These are phyloP conservation scores for Mycocentrospora acerina DNA, from an alignment of 2,329 filamentous ascomycete genomes.

Conservation along the genomic window DNA sequence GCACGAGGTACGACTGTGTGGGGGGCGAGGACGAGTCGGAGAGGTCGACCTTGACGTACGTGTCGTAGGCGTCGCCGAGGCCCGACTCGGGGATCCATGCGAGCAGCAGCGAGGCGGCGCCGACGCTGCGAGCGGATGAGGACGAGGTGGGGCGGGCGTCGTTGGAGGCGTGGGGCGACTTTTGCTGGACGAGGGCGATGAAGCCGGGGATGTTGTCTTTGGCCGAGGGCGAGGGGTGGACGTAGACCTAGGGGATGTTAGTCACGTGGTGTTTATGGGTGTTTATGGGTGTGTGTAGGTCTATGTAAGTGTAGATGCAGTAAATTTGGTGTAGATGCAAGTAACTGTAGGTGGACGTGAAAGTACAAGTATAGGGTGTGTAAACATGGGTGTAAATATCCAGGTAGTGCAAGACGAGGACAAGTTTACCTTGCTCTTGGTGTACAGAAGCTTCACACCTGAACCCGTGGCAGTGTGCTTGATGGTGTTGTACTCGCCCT, in stretches of 20 bases:
- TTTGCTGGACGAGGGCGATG: constrained; percentile 90
- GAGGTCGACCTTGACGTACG: constrained; percentile 95
- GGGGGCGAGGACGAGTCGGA: constrained; percentile 78
- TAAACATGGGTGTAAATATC: too few relatives aligned
- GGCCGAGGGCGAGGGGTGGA: constrained; percentile 87
- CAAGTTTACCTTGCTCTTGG: constrained; percentile 97
- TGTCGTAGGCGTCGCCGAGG: constrained; percentile 77
- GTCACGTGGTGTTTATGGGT: too few relatives aligned
- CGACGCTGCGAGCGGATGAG: constrained; percentile 47
- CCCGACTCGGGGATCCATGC: constrained; percentile 92
- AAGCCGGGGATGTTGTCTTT: constrained; percentile 97
- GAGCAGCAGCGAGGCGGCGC: constrained; percentile 74
- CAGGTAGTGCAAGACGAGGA: too few relatives aligned
- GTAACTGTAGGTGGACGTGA: too few relatives aligned
- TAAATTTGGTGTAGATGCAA: too few relatives aligned
- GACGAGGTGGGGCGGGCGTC: constrained; percentile 45
- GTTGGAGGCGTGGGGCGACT: constrained; percentile 45
- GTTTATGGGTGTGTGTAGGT: too few relatives aligned
- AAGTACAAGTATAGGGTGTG: too few relatives aligned
- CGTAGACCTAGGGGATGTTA: constrained; percentile 70
- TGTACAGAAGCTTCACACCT: constrained; percentile 90
- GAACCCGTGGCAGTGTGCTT: constrained; percentile 73
- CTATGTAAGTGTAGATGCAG: too few relatives aligned
- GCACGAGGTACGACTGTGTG: constrained; percentile 85
- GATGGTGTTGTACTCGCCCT: constrained; percentile 93